These are phyloP conservation scores for Xerocomellus chrysenteron DNA, from an alignment of 768 basidiomycete genomes.

Conservation along the genomic window DNA sequence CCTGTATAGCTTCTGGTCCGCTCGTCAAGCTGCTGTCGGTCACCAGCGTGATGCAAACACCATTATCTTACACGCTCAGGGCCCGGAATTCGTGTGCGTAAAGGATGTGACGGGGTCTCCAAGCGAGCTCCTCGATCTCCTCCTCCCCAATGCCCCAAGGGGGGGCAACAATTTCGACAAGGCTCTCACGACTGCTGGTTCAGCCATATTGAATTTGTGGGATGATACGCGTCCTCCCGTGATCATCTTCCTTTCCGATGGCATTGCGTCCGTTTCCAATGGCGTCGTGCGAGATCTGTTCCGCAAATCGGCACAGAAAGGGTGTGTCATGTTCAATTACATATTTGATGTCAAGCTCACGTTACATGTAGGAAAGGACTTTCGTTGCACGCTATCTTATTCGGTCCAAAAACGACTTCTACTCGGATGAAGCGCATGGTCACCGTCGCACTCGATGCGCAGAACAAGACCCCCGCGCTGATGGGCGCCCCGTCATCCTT, in stretches of 20 bases:
- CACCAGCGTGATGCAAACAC: slow-evolving; percentile 52
- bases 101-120: slow-evolving; percentile 48
- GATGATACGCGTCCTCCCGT: slow-evolving; percentile 46
- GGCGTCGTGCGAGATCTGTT: slow-evolving; percentile 37
- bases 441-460: slow-evolving; percentile 45
- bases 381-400: slow-evolving; percentile 59
- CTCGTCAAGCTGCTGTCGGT: slow-evolving; percentile 41
- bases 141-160: slow-evolving; percentile 35
- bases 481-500: slow-evolving; percentile 42
- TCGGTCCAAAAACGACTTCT: slow-evolving; percentile 38
- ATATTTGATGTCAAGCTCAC: not conserved
- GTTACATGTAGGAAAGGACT: slow-evolving; percentile 43
- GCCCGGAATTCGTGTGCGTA: slow-evolving; percentile 25
- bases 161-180: slow-evolving; percentile 44
- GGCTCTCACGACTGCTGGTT: slow-evolving; percentile 40
- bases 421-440: slow-evolving; percentile 45
- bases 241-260: slow-evolving; percentile 59
- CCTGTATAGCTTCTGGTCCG: slow-evolving; percentile 51
- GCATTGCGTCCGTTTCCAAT: slow-evolving; percentile 41
- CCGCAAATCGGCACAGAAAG: slow-evolving; percentile 35
- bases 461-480: slow-evolving; percentile 33
- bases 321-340: slow-evolving; percentile 31
- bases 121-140: slow-evolving; percentile 39
- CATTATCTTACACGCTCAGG: slow-evolving; percentile 45
- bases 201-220: slow-evolving; percentile 44